Evolutionary conservation across 164 flowering plant genomes (phyloP), one percentile per base, ranked within the genome.

Genomic region (Vitis rupestris): DNA sequence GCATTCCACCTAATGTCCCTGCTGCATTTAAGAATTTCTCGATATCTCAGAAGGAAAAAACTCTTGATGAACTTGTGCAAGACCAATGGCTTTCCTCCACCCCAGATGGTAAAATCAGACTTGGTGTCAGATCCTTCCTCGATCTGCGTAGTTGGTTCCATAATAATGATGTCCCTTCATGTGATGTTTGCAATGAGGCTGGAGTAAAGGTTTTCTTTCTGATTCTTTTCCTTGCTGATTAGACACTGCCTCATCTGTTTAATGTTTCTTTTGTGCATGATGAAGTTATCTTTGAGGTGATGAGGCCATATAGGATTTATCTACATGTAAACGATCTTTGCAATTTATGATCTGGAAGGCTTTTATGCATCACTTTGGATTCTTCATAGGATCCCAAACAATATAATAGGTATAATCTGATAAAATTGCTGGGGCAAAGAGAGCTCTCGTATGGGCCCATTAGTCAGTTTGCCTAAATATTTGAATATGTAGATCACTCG

Each of bases 111-210:
- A 78, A 77, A 19, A 76, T 93, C 66, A 93, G 90, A 60, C 88
- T 96, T 69, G 98, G 99, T 69, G 83, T 89, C 50, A 83, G 95
- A 83, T 96, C 99, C 51, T 88, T 90, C 72, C 90, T 96, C 63
- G 98, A 91, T 79, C 86, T 93, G 44, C 85, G 98, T 49, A 87
- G 97, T 71, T 96, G 98, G 97, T 91, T 96, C 63, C 89, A 77
- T 37, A 80, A 37, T 69, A 86, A 84, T 75, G 90, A 88, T 55
- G 79, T 93, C 67, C 89, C 95, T 57, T 72, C 85, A 29, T 96
- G 99, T 78, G 89, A 87, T 56, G 86, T 90, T 50, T 96, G 99
- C 85, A 96, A 93, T 68, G 99, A 96, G 79, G 94, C 97, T 75
- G 98, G 87, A 59, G 82, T 96, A 27, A 93, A 93, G 98, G 99